These are phyloP conservation scores for Lactarius sanguifluus DNA, from an alignment of 768 basidiomycete genomes.

Conservation along the genomic window DNA sequence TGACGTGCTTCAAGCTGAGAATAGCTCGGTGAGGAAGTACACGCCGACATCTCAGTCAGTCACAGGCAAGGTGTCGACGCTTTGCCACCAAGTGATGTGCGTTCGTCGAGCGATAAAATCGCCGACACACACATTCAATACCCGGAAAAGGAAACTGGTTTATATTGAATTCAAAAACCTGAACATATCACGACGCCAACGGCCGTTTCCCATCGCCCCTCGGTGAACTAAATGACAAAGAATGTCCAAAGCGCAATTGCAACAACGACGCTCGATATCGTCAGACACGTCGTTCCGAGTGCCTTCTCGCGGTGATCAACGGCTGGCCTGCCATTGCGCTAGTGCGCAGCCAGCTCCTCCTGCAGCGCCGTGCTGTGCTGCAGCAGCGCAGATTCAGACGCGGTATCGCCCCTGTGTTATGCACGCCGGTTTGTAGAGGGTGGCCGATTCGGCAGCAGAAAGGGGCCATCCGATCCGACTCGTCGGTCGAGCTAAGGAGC, in stretches of 20 bases:
- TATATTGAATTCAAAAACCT: too few relatives aligned
- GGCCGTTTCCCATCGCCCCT: background rate
- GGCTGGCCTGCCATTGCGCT: slow-evolving; percentile 79
- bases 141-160: too few relatives aligned
- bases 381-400: too few relatives aligned
- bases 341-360: slow-evolving; percentile 74
- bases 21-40: too few relatives aligned
- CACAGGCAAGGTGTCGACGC: too few relatives aligned
- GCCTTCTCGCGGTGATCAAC: slow-evolving; percentile 48
- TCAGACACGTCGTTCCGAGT: slow-evolving; percentile 54
- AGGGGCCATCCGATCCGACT: slow-evolving; percentile 34
- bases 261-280: slow-evolving; percentile 51
- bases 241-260: slow-evolving; percentile 72
- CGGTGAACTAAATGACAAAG: slow-evolving; percentile 60
- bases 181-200: too few relatives aligned
- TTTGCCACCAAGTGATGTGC: too few relatives aligned
- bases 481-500: slow-evolving; percentile 9
- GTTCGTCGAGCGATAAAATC: too few relatives aligned
- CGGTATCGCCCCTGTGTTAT: background rate
- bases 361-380: slow-evolving; percentile 46
- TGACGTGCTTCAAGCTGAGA: too few relatives aligned
- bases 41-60: too few relatives aligned
- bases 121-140: too few relatives aligned
- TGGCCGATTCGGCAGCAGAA: slow-evolving; percentile 29
- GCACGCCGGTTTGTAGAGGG: background rate